Percentiles rank a stretch among this genome's conserved stretches.
phyloP scores from a whole-genome alignment of 192 early-diverging fungal genomes.

The Linnemannia elongata region DNA sequence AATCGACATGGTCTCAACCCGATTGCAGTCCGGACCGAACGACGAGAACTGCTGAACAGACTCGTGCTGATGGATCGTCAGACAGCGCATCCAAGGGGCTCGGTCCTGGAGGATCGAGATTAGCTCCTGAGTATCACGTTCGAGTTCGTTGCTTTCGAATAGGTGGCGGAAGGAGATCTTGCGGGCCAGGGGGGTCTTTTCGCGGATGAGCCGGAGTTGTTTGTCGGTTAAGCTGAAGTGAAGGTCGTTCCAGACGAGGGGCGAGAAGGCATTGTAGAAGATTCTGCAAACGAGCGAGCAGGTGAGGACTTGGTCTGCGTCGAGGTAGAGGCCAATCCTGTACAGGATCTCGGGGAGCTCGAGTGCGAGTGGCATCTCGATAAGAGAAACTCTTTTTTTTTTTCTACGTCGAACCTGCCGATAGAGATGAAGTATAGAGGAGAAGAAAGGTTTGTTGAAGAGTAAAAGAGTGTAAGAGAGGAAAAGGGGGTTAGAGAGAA shows the following conservation, averaged over 20 bases:
- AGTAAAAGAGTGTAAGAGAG: not conserved
- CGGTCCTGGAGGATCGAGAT: not conserved
- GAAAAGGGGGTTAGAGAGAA: not conserved
- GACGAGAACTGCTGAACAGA: slow-evolving; percentile 5
- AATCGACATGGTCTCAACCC: slow-evolving; percentile 14
- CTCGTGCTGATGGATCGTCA: slow-evolving; percentile 3
- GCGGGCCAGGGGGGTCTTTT: slow-evolving; percentile 5
- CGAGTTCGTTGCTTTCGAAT: not conserved
- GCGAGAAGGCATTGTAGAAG: slow-evolving; percentile 5
- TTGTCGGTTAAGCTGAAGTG: slow-evolving; percentile 1
- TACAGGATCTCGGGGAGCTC: slow-evolving; percentile 21
- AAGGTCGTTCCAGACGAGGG: slow-evolving; percentile 32
- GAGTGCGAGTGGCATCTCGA: not conserved
- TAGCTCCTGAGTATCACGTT: not conserved
- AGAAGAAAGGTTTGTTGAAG: not conserved
- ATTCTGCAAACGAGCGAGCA: slow-evolving; percentile 10
- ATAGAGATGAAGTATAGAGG: not conserved
- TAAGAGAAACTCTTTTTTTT: not conserved
- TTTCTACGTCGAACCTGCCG: not conserved
- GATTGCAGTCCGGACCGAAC: slow-evolving; percentile 1
- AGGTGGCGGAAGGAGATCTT: slow-evolving; percentile 5
- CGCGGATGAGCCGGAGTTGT: not conserved
- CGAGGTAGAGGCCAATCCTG: slow-evolving; percentile 5
- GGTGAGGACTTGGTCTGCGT: not conserved
- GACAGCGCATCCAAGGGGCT: not conserved